Evolutionary conservation across 768 basidiomycete genomes (phyloP).

Genomic region (Russula brevipes): DNA sequence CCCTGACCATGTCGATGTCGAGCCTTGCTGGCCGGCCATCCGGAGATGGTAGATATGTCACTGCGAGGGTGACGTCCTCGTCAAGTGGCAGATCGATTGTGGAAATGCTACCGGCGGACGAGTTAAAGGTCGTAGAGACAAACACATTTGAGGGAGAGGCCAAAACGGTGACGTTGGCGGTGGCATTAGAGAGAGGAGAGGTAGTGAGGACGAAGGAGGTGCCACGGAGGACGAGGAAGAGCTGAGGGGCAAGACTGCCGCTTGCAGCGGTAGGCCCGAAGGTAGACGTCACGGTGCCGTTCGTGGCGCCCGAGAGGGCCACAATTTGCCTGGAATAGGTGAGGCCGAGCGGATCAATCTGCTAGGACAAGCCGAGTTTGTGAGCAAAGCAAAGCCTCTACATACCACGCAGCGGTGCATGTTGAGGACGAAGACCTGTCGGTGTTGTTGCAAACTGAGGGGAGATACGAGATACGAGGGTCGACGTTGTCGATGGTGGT

Average conservation of each 20-base stretch:
- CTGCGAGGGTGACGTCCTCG: constrained; percentile 21
- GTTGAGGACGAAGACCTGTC: background rate
- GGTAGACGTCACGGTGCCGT: constrained; percentile 26
- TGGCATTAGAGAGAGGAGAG: constrained; percentile 25
- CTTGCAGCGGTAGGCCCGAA: constrained; percentile 14
- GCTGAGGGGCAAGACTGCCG: constrained; percentile 22
- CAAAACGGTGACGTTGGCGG: constrained; percentile 24
- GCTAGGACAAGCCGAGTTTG: background rate
- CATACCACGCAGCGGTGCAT: constrained; percentile 19
- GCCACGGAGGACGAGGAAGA: constrained; percentile 26
- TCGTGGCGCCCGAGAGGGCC: constrained; percentile 14
- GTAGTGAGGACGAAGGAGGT: constrained; percentile 23
- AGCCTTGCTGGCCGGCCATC: constrained; percentile 21
- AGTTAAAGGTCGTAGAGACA: constrained; percentile 19
- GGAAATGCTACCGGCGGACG: constrained; percentile 22
- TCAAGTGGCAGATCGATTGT: constrained; percentile 21
- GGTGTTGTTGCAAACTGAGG: constrained; percentile 21
- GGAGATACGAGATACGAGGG: constrained; percentile 22
- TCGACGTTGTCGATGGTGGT: constrained; percentile 20
- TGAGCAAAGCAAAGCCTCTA: background rate
- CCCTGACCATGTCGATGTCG: constrained; percentile 24
- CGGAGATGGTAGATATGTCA: constrained; percentile 20
- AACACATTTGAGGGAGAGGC: constrained; percentile 24
- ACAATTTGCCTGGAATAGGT: constrained; percentile 21
- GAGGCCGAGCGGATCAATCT: constrained; percentile 7